Percentiles rank a stretch among this genome's conserved stretches.
phyloP scores from a whole-genome alignment of 345 rosid genomes.

The Lagerstroemia speciosa region DNA sequence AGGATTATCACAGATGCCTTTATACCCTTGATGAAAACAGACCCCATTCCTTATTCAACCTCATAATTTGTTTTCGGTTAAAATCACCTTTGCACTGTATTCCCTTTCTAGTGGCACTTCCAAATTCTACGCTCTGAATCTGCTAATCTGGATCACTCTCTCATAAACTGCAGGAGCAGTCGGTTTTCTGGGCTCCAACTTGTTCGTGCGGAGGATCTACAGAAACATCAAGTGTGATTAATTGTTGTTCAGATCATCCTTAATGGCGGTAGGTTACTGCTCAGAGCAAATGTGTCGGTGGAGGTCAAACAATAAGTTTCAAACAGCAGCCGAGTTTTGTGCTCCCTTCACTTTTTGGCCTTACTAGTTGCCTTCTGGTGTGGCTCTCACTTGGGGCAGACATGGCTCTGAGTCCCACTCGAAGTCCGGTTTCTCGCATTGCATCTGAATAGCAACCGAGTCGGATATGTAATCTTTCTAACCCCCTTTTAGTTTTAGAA shows the following conservation, averaged over 20 bases:
- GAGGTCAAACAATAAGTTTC: not conserved
- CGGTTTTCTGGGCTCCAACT: conserved; percentile 78
- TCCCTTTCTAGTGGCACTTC: not conserved
- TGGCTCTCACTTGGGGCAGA: not conserved
- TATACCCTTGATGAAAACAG: not conserved
- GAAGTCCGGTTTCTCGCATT: not conserved
- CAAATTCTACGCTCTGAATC: not conserved
- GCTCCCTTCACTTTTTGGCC: not conserved
- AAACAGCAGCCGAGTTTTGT: not conserved
- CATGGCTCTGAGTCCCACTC: not conserved
- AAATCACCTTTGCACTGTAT: not conserved
- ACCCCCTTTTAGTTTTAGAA: not conserved
- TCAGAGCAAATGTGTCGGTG: not conserved
- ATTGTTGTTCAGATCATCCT: conserved; percentile 1
- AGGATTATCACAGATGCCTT: not conserved
- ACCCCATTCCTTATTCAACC: not conserved
- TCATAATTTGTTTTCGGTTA: not conserved
- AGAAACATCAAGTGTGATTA: conserved; percentile 95
- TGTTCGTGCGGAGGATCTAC: conserved; percentile 93
- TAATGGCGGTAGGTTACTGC: not conserved
- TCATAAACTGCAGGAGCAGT: conserved; percentile 61
- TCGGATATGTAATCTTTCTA: not conserved
- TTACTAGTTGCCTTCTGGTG: not conserved
- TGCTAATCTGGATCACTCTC: not conserved
- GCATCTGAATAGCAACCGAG: not conserved